Base-by-base conservation (phyloP, 345 rosid genomes). In the Eucalyptus dawsonii region DNA sequence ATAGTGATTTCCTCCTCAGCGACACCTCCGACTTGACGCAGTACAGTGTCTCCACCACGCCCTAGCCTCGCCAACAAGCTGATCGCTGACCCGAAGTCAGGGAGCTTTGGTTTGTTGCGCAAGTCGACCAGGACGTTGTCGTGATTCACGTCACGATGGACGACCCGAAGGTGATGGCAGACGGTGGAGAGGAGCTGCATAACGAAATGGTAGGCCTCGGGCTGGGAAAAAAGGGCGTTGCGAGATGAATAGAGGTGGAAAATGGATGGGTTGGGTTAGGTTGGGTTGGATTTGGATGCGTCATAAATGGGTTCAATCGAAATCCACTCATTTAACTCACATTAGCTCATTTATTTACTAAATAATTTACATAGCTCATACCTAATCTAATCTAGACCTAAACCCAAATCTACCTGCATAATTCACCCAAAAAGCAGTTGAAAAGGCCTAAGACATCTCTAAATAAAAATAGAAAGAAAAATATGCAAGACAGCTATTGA, bases 21-120 rank as follows among this genome's bases (percentile, higher is more conserved):
- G 95, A 91, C 54, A 97, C 95, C 94, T 97, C 98, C 90, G 97
- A 97, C 15, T 97, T 97, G 7, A 97, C 95, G 54, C 93, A 95
- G 87, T 97, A 96, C 85, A 98, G 98, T 86, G 98, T 97, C 7
- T 99, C 99, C 2, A 97, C 98, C 8, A 96, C 89, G 90, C 92
- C 53, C 58, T 17, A 34, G 44, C 40, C 62, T 89, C 91, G 69
- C 83, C 92, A 14, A 88, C 93, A 17, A 93, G 88, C 93, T 93
- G 93, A 45, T 94, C 6, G 97, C 96, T 6, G 97, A 95, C 37
- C 98, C 98, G 37, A 97, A 97, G 80, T 97, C 97, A 2, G 95
- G 95, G 2, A 97, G 91, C 90, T 94, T 95, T 44, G 95, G 8
- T 97, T 96, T 7, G 98, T 96, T n/a, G 97, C 99, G 27, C 96